phyloP scores from a whole-genome alignment of 257 asterid genomes.

The Lantana camara region DNA sequence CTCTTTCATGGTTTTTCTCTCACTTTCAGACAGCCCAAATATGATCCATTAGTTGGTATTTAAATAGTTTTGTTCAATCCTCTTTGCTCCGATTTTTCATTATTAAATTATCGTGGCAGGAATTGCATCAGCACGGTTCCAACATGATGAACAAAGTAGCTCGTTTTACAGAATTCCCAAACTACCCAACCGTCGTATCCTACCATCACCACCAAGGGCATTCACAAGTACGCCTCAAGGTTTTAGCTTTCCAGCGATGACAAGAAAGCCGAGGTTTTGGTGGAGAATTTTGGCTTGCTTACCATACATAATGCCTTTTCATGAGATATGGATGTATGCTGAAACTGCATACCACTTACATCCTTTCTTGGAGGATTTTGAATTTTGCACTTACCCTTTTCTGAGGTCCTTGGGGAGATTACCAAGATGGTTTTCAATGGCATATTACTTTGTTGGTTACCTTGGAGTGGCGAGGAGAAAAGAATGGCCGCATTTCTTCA shows the following conservation, averaged over 20 bases:
- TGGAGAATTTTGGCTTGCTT: constrained; percentile 92
- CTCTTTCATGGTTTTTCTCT: too few relatives aligned
- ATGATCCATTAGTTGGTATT: background rate
- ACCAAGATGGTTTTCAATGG: constrained; percentile 89
- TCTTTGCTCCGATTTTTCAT: background rate
- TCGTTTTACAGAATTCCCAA: constrained; percentile 41
- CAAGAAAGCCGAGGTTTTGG: constrained; percentile 79
- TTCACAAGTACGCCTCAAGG: constrained; percentile 65
- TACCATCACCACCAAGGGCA: constrained; percentile 51
- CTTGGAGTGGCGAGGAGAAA: constrained; percentile 87
- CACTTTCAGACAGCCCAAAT: background rate
- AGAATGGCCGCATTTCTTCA: constrained; percentile 93
- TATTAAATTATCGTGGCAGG: constrained; percentile 41
- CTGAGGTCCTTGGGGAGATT: constrained; percentile 60
- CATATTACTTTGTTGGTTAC: constrained; percentile 80
- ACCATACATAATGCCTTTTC: constrained; percentile 90
- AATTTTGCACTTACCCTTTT: constrained; percentile 72
- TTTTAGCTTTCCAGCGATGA: constrained; percentile 77
- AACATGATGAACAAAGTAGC: constrained; percentile 57
- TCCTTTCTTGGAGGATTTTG: constrained; percentile 74
- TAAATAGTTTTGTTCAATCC: background rate
- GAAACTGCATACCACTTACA: constrained; percentile 82
- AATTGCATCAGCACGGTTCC: constrained; percentile 49
- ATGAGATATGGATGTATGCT: constrained; percentile 92
- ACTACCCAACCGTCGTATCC: constrained; percentile 35